Evolutionary conservation across 2,329 filamentous ascomycete species (phyloP), one percentile per base, ranked within the genome.

Genomic region (Cladobotryum protrusum): DNA sequence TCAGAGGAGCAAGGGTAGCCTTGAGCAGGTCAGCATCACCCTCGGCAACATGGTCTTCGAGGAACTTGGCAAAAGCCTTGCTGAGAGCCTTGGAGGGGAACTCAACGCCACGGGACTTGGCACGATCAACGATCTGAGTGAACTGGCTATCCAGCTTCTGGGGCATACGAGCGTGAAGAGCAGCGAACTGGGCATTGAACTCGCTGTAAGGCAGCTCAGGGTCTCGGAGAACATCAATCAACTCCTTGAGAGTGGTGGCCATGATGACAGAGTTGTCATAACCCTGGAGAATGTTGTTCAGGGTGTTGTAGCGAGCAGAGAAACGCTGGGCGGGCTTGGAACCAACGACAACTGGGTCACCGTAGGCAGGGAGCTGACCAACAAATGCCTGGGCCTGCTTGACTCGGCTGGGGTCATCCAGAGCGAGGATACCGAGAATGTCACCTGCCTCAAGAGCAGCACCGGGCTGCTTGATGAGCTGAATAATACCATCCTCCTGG

Each of bases 261-360:
- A 99, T 96, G 69, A 97, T 90, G 58, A 96, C 86, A 59, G 95
- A 92, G 78, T 99, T 99, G 72, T 99, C 93, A 64, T 89, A 99
- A 52, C 93, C 93, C 61, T 85, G 77, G 14, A 99, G 81, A 57
- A 99, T 97, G 70, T 96, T 91, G 63, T 81, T 75, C 42, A 97
- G 80, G 54, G 89, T 88, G 67, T 78, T 83, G 71, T 84, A 81
- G 19, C 95, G 78, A 52, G 91, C 78, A 18, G 80, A 73, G 67
- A 96, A 96, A 56, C 85, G 81, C 76, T 99, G 93, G 18, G 91
- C 84, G 19, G 93, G 86, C 79, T 99, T 99, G 72, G 75, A 87
- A 63, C 93, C 93, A 50, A 93, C 81, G 37, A 97, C 81, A 57
- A 93, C 87, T 33, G 93, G 91, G 49, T 86, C 81, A 36, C 92